Conservation (phyloP, 164 flowering plant species). For the Amborella trichopoda region DNA sequence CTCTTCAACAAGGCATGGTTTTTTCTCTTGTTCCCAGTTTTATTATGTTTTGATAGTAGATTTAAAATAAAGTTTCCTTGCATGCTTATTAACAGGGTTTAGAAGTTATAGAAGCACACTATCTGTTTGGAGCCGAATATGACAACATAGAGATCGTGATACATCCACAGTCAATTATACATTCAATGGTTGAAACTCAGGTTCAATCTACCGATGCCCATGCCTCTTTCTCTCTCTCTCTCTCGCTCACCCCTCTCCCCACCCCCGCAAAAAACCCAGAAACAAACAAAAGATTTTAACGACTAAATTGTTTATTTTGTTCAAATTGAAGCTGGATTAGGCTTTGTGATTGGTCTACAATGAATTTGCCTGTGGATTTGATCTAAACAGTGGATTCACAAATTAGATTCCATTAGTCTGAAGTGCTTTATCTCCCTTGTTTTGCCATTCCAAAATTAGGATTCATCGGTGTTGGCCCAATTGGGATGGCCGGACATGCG, state of each 20-base stretch:
- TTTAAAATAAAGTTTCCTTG: slow-evolving; percentile 5
- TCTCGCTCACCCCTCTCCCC: too few relatives aligned
- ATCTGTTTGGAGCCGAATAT: slow-evolving; percentile 88
- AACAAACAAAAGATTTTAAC: too few relatives aligned
- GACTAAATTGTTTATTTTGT: too few relatives aligned
- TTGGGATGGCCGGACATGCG: slow-evolving; percentile 99
- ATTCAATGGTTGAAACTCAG: slow-evolving; percentile 98
- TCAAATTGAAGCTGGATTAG: too few relatives aligned
- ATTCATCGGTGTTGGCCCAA: slow-evolving; percentile 89
- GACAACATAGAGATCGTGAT: slow-evolving; percentile 87
- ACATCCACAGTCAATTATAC: slow-evolving; percentile 96
- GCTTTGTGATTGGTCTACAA: too few relatives aligned
- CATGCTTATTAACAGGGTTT: slow-evolving; percentile 54
- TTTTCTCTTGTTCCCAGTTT: slow-evolving; percentile 3
- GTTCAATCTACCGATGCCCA: slow-evolving; percentile 18
- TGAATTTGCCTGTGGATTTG: too few relatives aligned
- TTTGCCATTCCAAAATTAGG: slow-evolving; percentile 41
- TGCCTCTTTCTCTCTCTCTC: not conserved
- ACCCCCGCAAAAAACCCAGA: too few relatives aligned
- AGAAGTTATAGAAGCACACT: slow-evolving; percentile 99
- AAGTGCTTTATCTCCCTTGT: not conserved
- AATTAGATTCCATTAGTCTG: not conserved
- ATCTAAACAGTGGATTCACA: too few relatives aligned
- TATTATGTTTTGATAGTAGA: too few relatives aligned
- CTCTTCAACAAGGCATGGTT: slow-evolving; percentile 78